phyloP scores from a whole-genome alignment of 805 yeast species.

The Yamadazyma takamatsuzukensis region DNA sequence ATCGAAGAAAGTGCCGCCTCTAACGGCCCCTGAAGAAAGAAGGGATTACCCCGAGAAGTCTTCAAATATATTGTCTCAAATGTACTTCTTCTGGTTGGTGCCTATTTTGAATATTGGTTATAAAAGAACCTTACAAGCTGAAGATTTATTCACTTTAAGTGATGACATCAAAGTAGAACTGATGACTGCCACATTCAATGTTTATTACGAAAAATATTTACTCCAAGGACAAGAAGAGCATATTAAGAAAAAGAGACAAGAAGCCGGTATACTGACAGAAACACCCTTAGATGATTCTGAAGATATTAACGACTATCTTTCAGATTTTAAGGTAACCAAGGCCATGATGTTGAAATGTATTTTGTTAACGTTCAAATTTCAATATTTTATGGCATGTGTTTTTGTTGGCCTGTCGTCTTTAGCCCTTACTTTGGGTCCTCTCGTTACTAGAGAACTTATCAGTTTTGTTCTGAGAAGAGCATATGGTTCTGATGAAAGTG shows the following conservation, averaged over 20 bases:
- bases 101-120: conserved; percentile 67
- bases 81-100: conserved; percentile 64
- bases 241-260: conserved; percentile 22
- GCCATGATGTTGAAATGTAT: conserved; percentile 8
- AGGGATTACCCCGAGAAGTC: conserved; percentile 39
- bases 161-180: conserved; percentile 32
- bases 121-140: conserved; percentile 63
- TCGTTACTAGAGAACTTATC: conserved; percentile 35
- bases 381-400: conserved; percentile 20
- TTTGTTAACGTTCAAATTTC: conserved; percentile 8
- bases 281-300: conserved; percentile 16
- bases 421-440: conserved; percentile 31
- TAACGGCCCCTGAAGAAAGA: conserved; percentile 52
- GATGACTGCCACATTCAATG: conserved; percentile 26
- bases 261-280: conserved; percentile 19
- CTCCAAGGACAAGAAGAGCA: conserved; percentile 20
- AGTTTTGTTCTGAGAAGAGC: conserved; percentile 28
- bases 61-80: conserved; percentile 36
- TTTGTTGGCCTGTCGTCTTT: conserved; percentile 22
- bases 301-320: conserved; percentile 22
- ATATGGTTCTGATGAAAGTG: conserved; percentile 18
- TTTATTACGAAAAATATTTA: conserved; percentile 17
- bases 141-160: conserved; percentile 48
- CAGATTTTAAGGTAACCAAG: conserved; percentile 27
- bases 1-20: conserved; percentile 44